Base-by-base conservation (phyloP, 106 monocot species). In the Allium cepa region DNA sequence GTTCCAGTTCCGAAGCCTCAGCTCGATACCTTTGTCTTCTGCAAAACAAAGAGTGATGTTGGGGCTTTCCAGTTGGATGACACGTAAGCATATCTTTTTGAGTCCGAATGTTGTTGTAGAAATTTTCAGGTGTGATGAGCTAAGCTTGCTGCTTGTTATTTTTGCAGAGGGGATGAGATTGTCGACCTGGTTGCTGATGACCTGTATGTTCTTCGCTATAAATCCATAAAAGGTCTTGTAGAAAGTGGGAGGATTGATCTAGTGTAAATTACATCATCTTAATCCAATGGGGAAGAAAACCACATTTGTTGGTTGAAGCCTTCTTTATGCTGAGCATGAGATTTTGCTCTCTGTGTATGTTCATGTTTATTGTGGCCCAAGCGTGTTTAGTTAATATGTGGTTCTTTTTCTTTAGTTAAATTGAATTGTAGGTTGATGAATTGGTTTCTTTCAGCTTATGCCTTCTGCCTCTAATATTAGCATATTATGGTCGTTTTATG, bases 31-130 rank as follows among this genome's bases (percentile, higher is more conserved):
- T 99, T 93, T 60, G 87, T 99, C 48, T 99, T 99, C 77, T 99
- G 99, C 77, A 99, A 99, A 67, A 85, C 87, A 17, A 99, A 87
- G 66, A 71, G 71, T 14, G 83, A 70, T 56, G 83, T 99, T 26
- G 99, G 99, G 69, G 84, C 99, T 60, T 93, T 99, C 80, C 92
- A 93, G 70, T 84, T 99, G 46, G 99, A 99, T 76, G 99, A 99
- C 77, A 78, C 47, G 97, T 93, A 93, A 76, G 46, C 69, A 16
- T 18, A 36, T 36, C 36, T 0, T 36, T 36, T 36, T 36, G 36
- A 36, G 36, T 36, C 5, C 5, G 36, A 36, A 36, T 36, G 3
- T 36, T 36, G 36, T 36, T 36, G 5, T 5, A 5, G 36, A 36
- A 36, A 36, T 36, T 22, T 22, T 36, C 4, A 36, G 36, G 3